Conservation (phyloP, 1,284 basidiomycete genomes). For the Neolentinus lepideus region DNA sequence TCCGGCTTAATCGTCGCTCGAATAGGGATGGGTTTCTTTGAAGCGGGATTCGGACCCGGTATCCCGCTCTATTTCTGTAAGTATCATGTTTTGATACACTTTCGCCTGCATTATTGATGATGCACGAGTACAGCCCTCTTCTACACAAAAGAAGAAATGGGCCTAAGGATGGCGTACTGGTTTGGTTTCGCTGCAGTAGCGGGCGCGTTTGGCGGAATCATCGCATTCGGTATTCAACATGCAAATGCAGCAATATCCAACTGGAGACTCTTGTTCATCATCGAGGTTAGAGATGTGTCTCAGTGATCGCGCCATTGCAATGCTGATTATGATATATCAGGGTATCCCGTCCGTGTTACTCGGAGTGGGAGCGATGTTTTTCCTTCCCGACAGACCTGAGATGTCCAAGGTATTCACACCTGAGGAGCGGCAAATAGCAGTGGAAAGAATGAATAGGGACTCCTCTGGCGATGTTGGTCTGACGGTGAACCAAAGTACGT, state of each 20-base stretch:
- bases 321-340: constrained; percentile 19
- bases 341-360: constrained; percentile 64
- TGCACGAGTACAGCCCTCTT: constrained; percentile 45
- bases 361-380: constrained; percentile 54
- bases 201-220: constrained; percentile 70
- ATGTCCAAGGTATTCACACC: constrained; percentile 65
- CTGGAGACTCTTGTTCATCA: constrained; percentile 70
- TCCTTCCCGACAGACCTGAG: constrained; percentile 76
- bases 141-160: constrained; percentile 69
- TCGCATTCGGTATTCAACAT: constrained; percentile 67
- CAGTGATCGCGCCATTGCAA: neutral
- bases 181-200: constrained; percentile 76
- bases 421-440: constrained; percentile 63
- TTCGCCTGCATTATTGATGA: neutral
- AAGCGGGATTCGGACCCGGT: constrained; percentile 66
- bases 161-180: constrained; percentile 69
- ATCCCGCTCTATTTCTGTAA: constrained; percentile 70
- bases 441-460: constrained; percentile 70
- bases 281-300: constrained; percentile 43
- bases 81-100: constrained; percentile 13
- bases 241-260: constrained; percentile 40
- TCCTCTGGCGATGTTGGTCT: constrained; percentile 62
- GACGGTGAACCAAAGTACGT: constrained; percentile 56
- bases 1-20: constrained; percentile 50
- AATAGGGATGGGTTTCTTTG: constrained; percentile 60